Evolutionary conservation across 805 yeast species (phyloP).

Genomic region (Kodamaea restingae): DNA sequence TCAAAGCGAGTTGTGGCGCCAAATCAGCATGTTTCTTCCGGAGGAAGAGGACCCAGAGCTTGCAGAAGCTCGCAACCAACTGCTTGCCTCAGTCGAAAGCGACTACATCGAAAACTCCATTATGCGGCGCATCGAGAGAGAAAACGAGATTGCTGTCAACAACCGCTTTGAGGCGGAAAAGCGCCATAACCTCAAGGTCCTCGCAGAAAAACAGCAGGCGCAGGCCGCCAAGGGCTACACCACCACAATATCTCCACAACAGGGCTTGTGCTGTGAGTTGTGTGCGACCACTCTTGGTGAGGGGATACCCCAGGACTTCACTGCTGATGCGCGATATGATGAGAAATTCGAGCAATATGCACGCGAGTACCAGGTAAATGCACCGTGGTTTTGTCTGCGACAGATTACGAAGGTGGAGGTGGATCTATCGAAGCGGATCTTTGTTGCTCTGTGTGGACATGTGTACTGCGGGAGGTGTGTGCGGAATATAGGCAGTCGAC

Average conservation of each 20-base stretch:
- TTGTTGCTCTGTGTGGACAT: constrained; percentile 74
- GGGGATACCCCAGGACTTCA: constrained; percentile 59
- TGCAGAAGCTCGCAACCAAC: constrained; percentile 4
- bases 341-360: constrained; percentile 22
- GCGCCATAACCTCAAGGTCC: constrained; percentile 24
- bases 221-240: constrained; percentile 27
- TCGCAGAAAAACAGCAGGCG: constrained; percentile 26
- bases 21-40: constrained; percentile 2
- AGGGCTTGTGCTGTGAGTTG: constrained; percentile 44
- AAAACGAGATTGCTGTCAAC: constrained; percentile 36
- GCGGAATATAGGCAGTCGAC: constrained; percentile 52
- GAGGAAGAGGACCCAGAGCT: constrained; percentile 6
- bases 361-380: constrained; percentile 33
- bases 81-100: constrained; percentile 5
- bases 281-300: constrained; percentile 73
- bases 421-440: constrained; percentile 62
- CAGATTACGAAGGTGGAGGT: constrained; percentile 51
- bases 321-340: constrained; percentile 31
- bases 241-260: constrained; percentile 21
- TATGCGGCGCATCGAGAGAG: constrained; percentile 39
- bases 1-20: constrained; percentile 1
- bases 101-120: constrained; percentile 24
- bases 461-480: constrained; percentile 84
- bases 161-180: constrained; percentile 29
- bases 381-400: constrained; percentile 62